Evolutionary conservation across 495 filamentous ascomycete species (phyloP).

Genomic region (Lepidopterella palustris): DNA sequence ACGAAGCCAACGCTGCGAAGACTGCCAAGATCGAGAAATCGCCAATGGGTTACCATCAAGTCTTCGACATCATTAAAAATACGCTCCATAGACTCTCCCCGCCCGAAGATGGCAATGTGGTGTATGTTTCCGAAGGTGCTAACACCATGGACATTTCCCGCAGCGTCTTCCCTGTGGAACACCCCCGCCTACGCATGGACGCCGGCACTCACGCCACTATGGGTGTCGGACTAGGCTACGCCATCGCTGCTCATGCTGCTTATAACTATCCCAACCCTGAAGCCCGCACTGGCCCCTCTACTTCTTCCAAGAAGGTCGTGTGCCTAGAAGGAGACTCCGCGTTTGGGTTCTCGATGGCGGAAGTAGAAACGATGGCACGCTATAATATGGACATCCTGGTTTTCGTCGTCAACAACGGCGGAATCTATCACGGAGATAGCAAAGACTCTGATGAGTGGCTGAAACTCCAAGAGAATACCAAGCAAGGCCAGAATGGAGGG

Average conservation of each 20-base stretch:
- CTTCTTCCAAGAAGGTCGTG: slow-evolving; percentile 51
- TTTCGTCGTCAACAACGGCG: slow-evolving; percentile 60
- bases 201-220: slow-evolving; percentile 62
- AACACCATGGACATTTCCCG: slow-evolving; percentile 65
- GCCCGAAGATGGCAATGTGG: slow-evolving; percentile 45
- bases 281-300: slow-evolving; percentile 28
- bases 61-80: slow-evolving; percentile 50
- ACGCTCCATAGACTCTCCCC: slow-evolving; percentile 38
- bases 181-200: slow-evolving; percentile 56
- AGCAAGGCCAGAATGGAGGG: slow-evolving; percentile 7
- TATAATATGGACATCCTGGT: slow-evolving; percentile 56
- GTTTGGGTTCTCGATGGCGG: slow-evolving; percentile 54
- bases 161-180: slow-evolving; percentile 51
- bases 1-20: slow-evolving; percentile 34
- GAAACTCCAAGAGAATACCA: slow-evolving; percentile 11
- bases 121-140: slow-evolving; percentile 60
- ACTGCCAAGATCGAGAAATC: slow-evolving; percentile 7
- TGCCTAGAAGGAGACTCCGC: slow-evolving; percentile 58
- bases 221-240: slow-evolving; percentile 62
- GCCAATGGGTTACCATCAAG: slow-evolving; percentile 53
- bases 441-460: slow-evolving; percentile 40
- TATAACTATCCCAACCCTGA: slow-evolving; percentile 44
- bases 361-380: slow-evolving; percentile 60
- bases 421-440: slow-evolving; percentile 55
- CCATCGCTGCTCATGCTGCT: slow-evolving; percentile 55